These are phyloP conservation scores for Erigeron canadensis DNA, from an alignment of 129 eudicot species.

Conservation along the genomic window DNA sequence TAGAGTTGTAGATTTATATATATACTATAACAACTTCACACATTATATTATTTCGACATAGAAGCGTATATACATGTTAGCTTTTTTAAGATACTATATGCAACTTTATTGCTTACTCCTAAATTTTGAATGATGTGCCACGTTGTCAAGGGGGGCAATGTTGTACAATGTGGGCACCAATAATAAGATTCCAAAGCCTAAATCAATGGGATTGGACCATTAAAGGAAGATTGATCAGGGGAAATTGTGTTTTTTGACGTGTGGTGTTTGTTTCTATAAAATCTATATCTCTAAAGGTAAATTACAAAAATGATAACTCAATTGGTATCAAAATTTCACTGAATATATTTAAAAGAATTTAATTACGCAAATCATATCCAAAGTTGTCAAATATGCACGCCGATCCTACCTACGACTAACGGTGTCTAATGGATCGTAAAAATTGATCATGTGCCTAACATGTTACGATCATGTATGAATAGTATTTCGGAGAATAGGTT, in stretches of 20 bases:
- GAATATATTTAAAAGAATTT: no score
- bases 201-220: conserved; percentile 37
- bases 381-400: no score
- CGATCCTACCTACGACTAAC: no score
- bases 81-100: neutral
- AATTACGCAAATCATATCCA: no score
- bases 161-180: conserved; percentile 22
- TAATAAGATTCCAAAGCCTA: conserved; percentile 45
- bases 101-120: neutral
- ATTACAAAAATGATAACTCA: no score
- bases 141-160: conserved; percentile 11
- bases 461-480: no score
- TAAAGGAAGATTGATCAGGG: conserved; percentile 8
- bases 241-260: conserved; percentile 18
- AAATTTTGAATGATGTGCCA: conserved; percentile 14
- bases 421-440: no score
- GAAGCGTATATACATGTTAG: neutral
- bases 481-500: no score
- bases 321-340: neutral
- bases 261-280: neutral
- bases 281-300: no score
- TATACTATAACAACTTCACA: no score
- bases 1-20: no score
- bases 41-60: neutral
- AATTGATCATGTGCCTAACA: no score